Conservation (phyloP, 495 filamentous ascomycete genomes). For the Neurospora tetraspora region DNA sequence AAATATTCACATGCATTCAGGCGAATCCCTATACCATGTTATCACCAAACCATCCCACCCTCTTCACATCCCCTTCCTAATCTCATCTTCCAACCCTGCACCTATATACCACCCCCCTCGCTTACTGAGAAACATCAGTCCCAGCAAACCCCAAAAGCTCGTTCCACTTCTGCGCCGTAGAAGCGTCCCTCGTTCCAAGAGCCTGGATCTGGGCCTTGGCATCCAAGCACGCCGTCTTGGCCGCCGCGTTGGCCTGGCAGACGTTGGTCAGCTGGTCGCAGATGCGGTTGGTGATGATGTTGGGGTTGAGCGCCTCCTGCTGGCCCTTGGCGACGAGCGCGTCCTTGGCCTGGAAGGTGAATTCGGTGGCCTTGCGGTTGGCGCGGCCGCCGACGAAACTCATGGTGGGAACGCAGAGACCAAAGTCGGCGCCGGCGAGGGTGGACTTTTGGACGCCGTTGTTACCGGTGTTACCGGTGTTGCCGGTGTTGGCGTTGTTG, state of each 20-base stretch:
- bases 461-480: background rate
- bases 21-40: background rate
- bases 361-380: constrained; percentile 36
- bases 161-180: constrained; percentile 36
- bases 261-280: constrained; percentile 50
- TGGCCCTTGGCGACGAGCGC: constrained; percentile 37
- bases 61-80: background rate
- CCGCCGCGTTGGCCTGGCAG: constrained; percentile 46
- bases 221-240: constrained; percentile 32
- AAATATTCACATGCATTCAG: background rate
- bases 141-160: constrained; percentile 32
- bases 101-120: no score
- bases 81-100: background rate
- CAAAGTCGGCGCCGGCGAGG: constrained; percentile 36
- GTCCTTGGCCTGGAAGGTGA: constrained; percentile 46
- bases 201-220: constrained; percentile 33
- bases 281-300: constrained; percentile 59
- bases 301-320: constrained; percentile 46
- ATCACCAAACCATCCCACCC: background rate
- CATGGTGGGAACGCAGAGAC: constrained; percentile 44
- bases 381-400: constrained; percentile 39
- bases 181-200: constrained; percentile 29
- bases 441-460: constrained; percentile 12
- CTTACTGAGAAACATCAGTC: constrained; percentile 10
- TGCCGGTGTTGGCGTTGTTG: background rate